Conservation (phyloP, 345 rosid species). For the Aquilaria yunnanensis region DNA sequence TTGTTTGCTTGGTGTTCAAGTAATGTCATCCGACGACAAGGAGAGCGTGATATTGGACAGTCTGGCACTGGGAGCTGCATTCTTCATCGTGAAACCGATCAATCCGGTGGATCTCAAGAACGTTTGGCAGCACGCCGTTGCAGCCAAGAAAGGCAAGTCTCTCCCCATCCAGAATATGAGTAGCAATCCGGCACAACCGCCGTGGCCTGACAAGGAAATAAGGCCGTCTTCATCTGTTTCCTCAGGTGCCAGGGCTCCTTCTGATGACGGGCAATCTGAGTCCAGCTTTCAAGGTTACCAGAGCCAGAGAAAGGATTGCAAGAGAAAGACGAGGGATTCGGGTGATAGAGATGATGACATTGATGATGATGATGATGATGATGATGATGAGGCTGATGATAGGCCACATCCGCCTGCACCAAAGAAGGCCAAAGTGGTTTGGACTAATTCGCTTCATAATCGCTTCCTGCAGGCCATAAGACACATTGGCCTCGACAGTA, state of each 20-base stretch:
- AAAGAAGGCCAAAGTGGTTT: slow-evolving; percentile 50
- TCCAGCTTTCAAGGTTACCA: too few relatives aligned
- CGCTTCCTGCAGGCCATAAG: slow-evolving; percentile 54
- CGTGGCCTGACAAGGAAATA: neutral
- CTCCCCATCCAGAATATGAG: slow-evolving; percentile 9
- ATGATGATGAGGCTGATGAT: neutral
- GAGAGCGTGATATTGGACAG: slow-evolving; percentile 33
- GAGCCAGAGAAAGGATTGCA: neutral
- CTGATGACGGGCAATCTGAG: slow-evolving; percentile 16
- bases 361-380: slow-evolving; percentile 1
- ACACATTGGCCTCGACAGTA: slow-evolving; percentile 61
- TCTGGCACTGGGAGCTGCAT: slow-evolving; percentile 52
- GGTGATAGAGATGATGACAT: neutral
- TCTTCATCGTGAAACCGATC: slow-evolving; percentile 57
- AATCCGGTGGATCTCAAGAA: slow-evolving; percentile 37
- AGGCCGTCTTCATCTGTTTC: neutral
- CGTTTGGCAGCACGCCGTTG: slow-evolving; percentile 46
- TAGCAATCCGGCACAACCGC: slow-evolving; percentile 6
- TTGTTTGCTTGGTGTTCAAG: slow-evolving; percentile 22
- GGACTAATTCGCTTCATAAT: slow-evolving; percentile 57
- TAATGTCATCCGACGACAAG: slow-evolving; percentile 59
- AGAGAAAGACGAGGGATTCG: slow-evolving; percentile 10
- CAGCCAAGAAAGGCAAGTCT: slow-evolving; percentile 31
- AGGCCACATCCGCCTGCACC: slow-evolving; percentile 14
- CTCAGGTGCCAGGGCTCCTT: slow-evolving; percentile 4